These are phyloP conservation scores for Globisporangium alternatum DNA, from an alignment of 352 stramenopile species.

Conservation along the genomic window DNA sequence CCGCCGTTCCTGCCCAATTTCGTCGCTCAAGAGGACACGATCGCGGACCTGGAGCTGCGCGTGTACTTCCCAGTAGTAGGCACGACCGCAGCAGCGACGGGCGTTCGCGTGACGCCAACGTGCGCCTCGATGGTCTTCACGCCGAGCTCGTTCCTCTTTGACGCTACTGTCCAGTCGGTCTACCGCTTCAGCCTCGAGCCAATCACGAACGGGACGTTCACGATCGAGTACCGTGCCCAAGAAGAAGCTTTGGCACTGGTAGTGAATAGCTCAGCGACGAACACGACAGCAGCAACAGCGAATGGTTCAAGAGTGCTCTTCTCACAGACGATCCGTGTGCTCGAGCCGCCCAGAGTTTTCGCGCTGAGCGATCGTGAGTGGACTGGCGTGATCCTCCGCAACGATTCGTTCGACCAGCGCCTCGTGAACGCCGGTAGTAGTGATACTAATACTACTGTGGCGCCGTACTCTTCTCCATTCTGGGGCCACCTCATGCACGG, in stretches of 20 bases:
- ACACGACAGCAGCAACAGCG: background rate
- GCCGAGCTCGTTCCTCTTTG: slow-evolving; percentile 22
- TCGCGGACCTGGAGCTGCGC: slow-evolving; percentile 38
- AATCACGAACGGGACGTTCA: slow-evolving; percentile 18
- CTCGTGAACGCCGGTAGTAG: background rate
- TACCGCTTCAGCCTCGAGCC: slow-evolving; percentile 10
- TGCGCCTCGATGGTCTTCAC: slow-evolving; percentile 31
- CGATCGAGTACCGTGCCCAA: slow-evolving; percentile 30
- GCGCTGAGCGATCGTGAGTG: slow-evolving; percentile 33
- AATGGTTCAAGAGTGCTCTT: slow-evolving; percentile 3
- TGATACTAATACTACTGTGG: background rate
- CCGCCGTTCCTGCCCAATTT: slow-evolving; percentile 30
- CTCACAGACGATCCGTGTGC: slow-evolving; percentile 28
- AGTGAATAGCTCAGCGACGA: background rate
- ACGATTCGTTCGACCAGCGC: slow-evolving; percentile 55
- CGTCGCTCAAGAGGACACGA: slow-evolving; percentile 32
- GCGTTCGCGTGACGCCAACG: slow-evolving; percentile 31
- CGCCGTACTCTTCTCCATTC: slow-evolving; percentile 25
- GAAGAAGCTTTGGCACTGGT: background rate
- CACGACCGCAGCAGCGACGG: background rate
- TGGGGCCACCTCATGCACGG: slow-evolving; percentile 58
- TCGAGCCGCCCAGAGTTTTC: slow-evolving; percentile 36
- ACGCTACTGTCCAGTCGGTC: background rate
- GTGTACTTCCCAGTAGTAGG: slow-evolving; percentile 26
- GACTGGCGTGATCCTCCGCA: slow-evolving; percentile 45